Evolutionary conservation across 495 filamentous ascomycete genomes (phyloP), one percentile per base, ranked within the genome.

Genomic region (Tricharina praecox): DNA sequence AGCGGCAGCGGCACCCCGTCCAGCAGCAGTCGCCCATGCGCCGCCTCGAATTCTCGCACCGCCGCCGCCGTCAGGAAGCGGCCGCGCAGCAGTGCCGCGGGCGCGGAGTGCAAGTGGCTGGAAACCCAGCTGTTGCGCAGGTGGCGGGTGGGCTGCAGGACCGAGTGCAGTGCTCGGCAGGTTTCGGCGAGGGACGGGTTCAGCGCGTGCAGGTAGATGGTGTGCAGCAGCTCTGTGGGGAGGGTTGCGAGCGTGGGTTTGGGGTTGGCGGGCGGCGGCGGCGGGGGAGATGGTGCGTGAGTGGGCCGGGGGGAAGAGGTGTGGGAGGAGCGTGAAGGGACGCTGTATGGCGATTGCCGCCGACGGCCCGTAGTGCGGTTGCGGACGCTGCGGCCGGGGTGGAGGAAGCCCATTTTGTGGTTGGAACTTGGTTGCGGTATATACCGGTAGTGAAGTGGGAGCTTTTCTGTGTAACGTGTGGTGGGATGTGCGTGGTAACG

Each of bases 191-290:
- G 41, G 8, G 41, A 44, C 23, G 41, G 41, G 23, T 44, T 44
- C n/a, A 44, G 41, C 2, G 41, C 16, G n/a, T 11, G 13, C 21
- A 44, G 41, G 9, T 24, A 44, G 2, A 44, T 30, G 2, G 23
- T 26, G 7, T 44, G 41, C 18, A 44, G 41, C 13, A 44, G n/a
- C 25, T 44, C 41, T 15, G 41, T 44, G n/a, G 41, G 41, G 8
- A 44, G 41, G 18, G 18, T 40, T 1, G 11, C 20, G 10, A 40
- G 37, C 37, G 11, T 40, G n/a, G 37, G 18, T 40, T 40, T 40
- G 37, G 20, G 28, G 13, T 5, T 32, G 5, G 28, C 13, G 5
- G 28, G 13, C 28, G 5, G 28, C 28, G 7, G 28, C 28, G 7
- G 28, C 28, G 28, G 13, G 7, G 28, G 13, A 13, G 28, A 32